phyloP scores from a whole-genome alignment of 2,329 filamentous ascomycete species.

The Aspergillus caelatus region DNA sequence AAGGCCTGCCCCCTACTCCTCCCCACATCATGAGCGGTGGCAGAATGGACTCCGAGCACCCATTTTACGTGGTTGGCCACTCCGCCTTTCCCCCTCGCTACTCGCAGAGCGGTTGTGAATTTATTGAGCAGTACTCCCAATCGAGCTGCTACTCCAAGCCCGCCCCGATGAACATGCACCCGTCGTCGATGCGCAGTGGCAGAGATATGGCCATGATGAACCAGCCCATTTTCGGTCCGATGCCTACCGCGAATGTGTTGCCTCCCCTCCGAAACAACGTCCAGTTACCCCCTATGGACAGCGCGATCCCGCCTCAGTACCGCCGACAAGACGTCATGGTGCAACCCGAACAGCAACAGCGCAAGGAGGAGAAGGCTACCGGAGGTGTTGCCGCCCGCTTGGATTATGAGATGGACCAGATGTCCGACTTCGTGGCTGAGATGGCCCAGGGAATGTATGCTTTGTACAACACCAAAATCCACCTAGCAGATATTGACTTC shows the following conservation, averaged over 20 bases:
- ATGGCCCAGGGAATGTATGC: conserved; percentile 77
- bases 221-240: conserved; percentile 40
- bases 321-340: conserved; percentile 43
- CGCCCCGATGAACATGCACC: conserved; percentile 37
- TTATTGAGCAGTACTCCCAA: conserved; percentile 51
- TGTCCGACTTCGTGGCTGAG: conserved; percentile 93
- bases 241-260: conserved; percentile 38
- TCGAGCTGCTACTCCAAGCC: conserved; percentile 44
- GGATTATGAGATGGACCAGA: conserved; percentile 94
- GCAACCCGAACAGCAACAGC: conserved; percentile 37
- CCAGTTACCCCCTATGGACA: conserved; percentile 45
- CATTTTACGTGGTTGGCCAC: conserved; percentile 43
- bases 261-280: conserved; percentile 46
- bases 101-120: conserved; percentile 47
- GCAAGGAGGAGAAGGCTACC: conserved; percentile 67
- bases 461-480: conserved; percentile 57
- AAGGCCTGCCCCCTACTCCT: conserved; percentile 47
- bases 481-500: conserved; percentile 65
- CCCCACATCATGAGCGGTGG: conserved; percentile 42
- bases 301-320: conserved; percentile 45
- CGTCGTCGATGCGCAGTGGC: conserved; percentile 33
- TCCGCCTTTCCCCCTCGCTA: conserved; percentile 46
- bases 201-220: conserved; percentile 38
- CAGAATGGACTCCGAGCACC: conserved; percentile 42
- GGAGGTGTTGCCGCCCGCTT: conserved; percentile 91